Evolutionary conservation across 1,284 basidiomycete species (phyloP).

Genomic region (Rhodofomes roseus): DNA sequence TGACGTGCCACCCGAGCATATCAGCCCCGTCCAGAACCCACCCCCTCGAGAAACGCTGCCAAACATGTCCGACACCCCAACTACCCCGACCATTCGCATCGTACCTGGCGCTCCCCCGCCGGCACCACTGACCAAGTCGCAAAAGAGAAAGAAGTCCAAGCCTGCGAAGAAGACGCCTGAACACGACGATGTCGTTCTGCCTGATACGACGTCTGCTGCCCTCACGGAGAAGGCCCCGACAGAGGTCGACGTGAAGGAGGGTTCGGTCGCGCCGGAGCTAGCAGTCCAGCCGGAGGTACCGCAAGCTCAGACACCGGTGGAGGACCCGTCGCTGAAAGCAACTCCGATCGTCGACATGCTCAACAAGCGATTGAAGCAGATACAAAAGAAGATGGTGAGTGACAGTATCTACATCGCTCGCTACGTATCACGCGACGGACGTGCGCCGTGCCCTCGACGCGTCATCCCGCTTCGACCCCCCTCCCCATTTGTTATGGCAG

Average conservation of each 20-base stretch:
- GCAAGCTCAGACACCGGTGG: conserved; percentile 34
- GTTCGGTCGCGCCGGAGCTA: conserved; percentile 44
- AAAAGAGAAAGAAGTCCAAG: conserved; percentile 53
- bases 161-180: conserved; percentile 16
- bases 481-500: too few relatives aligned
- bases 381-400: conserved; percentile 83
- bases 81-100: conserved; percentile 44
- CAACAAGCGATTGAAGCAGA: conserved; percentile 68
- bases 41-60: background rate
- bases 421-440: background rate
- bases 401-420: background rate
- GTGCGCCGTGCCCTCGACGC: background rate
- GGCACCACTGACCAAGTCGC: conserved; percentile 49
- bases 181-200: conserved; percentile 26
- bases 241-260: conserved; percentile 44
- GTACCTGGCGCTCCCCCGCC: conserved; percentile 74
- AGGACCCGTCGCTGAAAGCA: conserved; percentile 39
- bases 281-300: conserved; percentile 36
- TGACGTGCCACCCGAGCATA: background rate
- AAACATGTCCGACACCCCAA: conserved; percentile 43
- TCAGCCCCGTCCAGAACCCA: background rate
- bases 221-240: conserved; percentile 50
- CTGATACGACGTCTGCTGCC: conserved; percentile 45
- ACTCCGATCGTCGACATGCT: conserved; percentile 77
- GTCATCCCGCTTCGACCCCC: background rate